A percentile compares a stretch with the other conserved stretches of the same genome.
Conservation (phyloP, 257 asterid species). For the Apocynum venetum region DNA sequence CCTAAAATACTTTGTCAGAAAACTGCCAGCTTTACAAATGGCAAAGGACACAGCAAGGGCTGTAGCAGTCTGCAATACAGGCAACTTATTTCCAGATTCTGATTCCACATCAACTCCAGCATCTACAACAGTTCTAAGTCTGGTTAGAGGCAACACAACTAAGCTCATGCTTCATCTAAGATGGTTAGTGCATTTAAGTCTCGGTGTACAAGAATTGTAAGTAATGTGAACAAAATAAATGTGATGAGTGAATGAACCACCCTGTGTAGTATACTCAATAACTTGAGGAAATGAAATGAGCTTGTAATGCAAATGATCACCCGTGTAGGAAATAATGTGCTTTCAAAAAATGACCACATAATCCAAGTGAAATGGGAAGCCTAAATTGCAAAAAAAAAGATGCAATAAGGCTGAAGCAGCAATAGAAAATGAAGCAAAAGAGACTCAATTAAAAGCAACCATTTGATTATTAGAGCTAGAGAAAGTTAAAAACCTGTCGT, state of each 20-base stretch:
- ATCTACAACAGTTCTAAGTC: slow-evolving; percentile 28
- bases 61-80: slow-evolving; percentile 68
- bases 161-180: background rate
- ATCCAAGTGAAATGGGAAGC: background rate
- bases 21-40: slow-evolving; percentile 60
- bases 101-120: slow-evolving; percentile 31
- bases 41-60: slow-evolving; percentile 71
- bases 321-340: background rate
- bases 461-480: background rate
- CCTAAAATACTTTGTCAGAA: slow-evolving; percentile 52
- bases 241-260: background rate
- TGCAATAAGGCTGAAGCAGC: background rate
- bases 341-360: background rate
- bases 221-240: background rate
- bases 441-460: background rate
- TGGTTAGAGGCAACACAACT: slow-evolving; percentile 4
- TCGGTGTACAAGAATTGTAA: background rate
- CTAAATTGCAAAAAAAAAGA: background rate
- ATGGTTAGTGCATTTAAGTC: background rate
- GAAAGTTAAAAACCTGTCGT: slow-evolving; percentile 40
- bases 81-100: slow-evolving; percentile 50
- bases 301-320: background rate
- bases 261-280: background rate
- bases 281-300: background rate
- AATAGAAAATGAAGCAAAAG: background rate